A percentile compares a stretch with the other conserved stretches of the same genome.
These are phyloP conservation scores for Thymus quinquecostatus DNA, from an alignment of 257 asterid species.

Conservation along the genomic window DNA sequence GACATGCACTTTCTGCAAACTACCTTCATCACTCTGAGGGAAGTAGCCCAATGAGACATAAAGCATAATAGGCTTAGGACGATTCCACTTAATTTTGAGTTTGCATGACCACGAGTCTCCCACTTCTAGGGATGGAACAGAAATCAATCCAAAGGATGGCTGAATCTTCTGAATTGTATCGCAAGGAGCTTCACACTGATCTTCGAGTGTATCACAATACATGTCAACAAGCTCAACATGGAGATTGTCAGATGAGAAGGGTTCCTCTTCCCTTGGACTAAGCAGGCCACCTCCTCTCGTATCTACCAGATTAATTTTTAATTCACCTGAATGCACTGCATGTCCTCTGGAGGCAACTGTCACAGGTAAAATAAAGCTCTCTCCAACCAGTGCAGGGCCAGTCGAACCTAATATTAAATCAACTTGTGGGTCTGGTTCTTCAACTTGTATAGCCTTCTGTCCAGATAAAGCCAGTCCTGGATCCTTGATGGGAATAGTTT, in stretches of 20 bases:
- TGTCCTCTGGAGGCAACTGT: conserved; percentile 86
- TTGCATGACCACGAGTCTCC: conserved; percentile 89
- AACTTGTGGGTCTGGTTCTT: conserved; percentile 98
- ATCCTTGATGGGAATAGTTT: conserved; percentile 83
- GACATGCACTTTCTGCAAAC: conserved; percentile 80
- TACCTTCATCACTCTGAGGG: conserved; percentile 60
- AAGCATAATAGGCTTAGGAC: conserved; percentile 95
- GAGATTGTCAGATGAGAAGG: conserved; percentile 76
- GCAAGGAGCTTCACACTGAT: conserved; percentile 44
- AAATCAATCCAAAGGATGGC: conserved; percentile 91
- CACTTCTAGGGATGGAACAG: conserved; percentile 75
- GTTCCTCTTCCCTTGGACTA: conserved; percentile 92
- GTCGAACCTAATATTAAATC: conserved; percentile 75
- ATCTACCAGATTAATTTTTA: conserved; percentile 95
- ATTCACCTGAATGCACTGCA: conserved; percentile 83
- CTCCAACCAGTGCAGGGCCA: conserved; percentile 97
- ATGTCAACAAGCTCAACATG: conserved; percentile 90
- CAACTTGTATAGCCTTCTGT: conserved; percentile 94
- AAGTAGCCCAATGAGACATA: conserved; percentile 87
- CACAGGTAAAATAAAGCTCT: conserved; percentile 82
- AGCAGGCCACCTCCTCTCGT: conserved; percentile 94
- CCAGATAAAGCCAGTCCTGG: conserved; percentile 92
- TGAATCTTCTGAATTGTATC: conserved; percentile 81
- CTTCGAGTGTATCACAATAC: conserved; percentile 50
- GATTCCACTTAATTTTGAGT: conserved; percentile 92